Base-by-base conservation (phyloP, 176 grass and related monocot species). In the Oryza coarctata region DNA sequence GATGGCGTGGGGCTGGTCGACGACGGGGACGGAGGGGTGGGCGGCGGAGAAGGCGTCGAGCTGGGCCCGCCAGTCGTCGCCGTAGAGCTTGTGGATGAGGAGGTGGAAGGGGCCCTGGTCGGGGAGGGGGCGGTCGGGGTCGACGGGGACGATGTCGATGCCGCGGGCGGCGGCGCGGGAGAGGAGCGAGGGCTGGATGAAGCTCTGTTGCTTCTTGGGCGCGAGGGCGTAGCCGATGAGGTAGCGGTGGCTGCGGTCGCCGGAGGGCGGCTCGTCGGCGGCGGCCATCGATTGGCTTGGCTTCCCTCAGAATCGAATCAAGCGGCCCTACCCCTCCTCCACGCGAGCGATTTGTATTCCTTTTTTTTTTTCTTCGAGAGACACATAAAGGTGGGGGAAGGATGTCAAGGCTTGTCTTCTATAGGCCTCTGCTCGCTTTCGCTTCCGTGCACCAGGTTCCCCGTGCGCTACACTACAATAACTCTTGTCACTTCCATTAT, bases 21-120 rank as follows among this genome's bases (percentile, higher is more conserved):
- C 73, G 66, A 97, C 44, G 60, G 86, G 88, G 65, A 92, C 79
- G 25, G 34, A 62, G 3, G 92, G 94, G 82, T 94, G 65, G 52
- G 15, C 44, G 14, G 90, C 31, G 45, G 91, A 64, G 83, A 94
- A 92, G 65, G 85, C 87, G 52, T 92, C 70, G 34, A 97, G 92
- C 80, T 94, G 86, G 22, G 87, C 84, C 65, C 87, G 87, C 94
- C 92, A 97, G 60, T 83, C 83, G 9, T 92, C 81, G 65, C 88
- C 90, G 70, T 80, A 90, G 57, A 92, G 85, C 86, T 97, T 97
- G 90, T 97, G 94, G 72, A 97, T 74, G 65, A 97, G 44, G 83
- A 93, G 93, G 77, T 94, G 40, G 84, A 94, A 97, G 76, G 94
- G 94, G 20, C 94, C 94, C 80, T 97, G 94, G 7, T 91, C 92